Conservation (phyloP, 805 yeast species). For the Candida insectalens region DNA sequence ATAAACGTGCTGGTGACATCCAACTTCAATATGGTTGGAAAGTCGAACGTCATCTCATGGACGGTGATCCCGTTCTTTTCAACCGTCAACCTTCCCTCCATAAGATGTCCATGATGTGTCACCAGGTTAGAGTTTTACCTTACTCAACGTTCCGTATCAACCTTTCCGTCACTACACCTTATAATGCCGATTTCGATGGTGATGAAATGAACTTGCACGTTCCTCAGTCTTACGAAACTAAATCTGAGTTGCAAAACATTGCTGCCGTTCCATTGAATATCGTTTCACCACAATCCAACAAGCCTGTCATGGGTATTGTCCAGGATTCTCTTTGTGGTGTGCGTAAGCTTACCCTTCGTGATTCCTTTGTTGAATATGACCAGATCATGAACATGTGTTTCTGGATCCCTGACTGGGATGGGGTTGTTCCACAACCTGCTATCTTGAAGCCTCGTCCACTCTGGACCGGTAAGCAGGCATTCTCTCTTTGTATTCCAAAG, state of each 20-base stretch:
- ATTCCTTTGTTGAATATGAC: slow-evolving; percentile 77
- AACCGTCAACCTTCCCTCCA: slow-evolving; percentile 99
- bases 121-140: slow-evolving; percentile 97
- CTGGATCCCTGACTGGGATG: slow-evolving; percentile 99
- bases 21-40: slow-evolving; percentile 98
- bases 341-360: slow-evolving; percentile 90
- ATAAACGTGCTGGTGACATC: slow-evolving; percentile 96
- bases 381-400: slow-evolving; percentile 93
- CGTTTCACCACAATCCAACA: slow-evolving; percentile 96
- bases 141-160: slow-evolving; percentile 95
- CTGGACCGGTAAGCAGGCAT: slow-evolving; percentile 95
- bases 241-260: slow-evolving; percentile 90
- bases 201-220: slow-evolving; percentile 99
- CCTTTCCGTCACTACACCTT: slow-evolving; percentile 97
- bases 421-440: slow-evolving; percentile 93
- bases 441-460: slow-evolving; percentile 88
- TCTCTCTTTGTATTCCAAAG: slow-evolving; percentile 87
- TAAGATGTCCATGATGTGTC: slow-evolving; percentile 99
- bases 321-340: slow-evolving; percentile 98
- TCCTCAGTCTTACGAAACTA: slow-evolving; percentile 95
- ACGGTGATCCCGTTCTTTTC: slow-evolving; percentile 93
- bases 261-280: slow-evolving; percentile 97
- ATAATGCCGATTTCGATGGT: slow-evolving; percentile 99
- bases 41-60: slow-evolving; percentile 97
- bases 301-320: slow-evolving; percentile 99